Conservation (phyloP, 306 rosid species). For the Canavalia ensiformis region DNA sequence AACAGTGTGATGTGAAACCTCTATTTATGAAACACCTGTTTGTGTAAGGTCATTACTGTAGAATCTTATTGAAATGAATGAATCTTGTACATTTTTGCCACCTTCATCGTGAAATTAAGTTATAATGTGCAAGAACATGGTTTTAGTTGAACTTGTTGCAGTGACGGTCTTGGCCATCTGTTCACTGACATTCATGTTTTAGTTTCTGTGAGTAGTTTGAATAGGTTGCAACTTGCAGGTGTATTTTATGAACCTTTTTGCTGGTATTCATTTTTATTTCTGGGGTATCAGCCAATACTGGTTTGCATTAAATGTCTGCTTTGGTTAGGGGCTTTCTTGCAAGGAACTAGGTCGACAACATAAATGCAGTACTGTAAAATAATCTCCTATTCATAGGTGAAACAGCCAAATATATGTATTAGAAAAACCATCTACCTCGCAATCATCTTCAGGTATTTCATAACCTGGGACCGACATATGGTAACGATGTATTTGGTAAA, state of each 20-base stretch:
- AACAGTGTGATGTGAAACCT: conserved; percentile 40
- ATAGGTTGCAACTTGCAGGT: neutral
- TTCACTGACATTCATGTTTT: neutral
- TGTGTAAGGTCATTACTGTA: conserved; percentile 21
- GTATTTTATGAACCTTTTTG: neutral
- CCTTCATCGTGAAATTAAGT: neutral
- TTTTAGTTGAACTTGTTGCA: conserved; percentile 3
- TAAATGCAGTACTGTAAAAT: too few relatives aligned
- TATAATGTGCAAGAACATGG: neutral
- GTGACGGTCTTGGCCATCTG: neutral
- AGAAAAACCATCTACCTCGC: too few relatives aligned
- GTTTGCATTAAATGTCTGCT: neutral
- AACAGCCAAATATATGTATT: too few relatives aligned
- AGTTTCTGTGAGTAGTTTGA: conserved; percentile 3
- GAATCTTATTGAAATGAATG: conserved; percentile 23
- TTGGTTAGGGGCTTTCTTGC: neutral
- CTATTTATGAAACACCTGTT: conserved; percentile 31
- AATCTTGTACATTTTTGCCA: conserved; percentile 5
- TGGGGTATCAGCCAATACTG: neutral
- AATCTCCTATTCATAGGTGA: too few relatives aligned
- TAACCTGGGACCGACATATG: too few relatives aligned
- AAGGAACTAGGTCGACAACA: too few relatives aligned
- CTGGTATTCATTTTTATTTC: neutral
- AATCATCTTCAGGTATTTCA: too few relatives aligned
- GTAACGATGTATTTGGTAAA: too few relatives aligned